Evolutionary conservation across 768 basidiomycete species (phyloP).

Genomic region (Pisolithus albus): DNA sequence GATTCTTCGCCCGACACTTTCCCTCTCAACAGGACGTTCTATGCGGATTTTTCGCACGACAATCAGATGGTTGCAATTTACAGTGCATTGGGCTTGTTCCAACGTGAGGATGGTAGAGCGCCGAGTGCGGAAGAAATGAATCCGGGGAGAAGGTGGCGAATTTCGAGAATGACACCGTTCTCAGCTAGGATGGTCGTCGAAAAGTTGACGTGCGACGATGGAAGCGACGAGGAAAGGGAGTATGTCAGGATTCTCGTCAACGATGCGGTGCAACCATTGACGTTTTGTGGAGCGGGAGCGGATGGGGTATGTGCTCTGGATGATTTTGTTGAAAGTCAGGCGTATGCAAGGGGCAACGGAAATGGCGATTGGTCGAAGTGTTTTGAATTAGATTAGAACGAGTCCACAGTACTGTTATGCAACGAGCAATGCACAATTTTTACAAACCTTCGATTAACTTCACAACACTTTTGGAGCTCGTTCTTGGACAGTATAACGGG

Average conservation of each 20-base stretch:
- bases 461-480: no score
- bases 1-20: slow-evolving; percentile 61
- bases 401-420: no score
- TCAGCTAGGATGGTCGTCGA: slow-evolving; percentile 70
- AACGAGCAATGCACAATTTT: no score
- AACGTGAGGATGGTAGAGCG: slow-evolving; percentile 18
- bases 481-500: no score
- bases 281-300: slow-evolving; percentile 48
- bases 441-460: no score
- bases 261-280: slow-evolving; percentile 57
- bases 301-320: slow-evolving; percentile 59
- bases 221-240: slow-evolving; percentile 23
- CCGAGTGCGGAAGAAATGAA: slow-evolving; percentile 16
- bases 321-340: slow-evolving; percentile 65
- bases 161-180: slow-evolving; percentile 66
- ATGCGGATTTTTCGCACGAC: slow-evolving; percentile 83
- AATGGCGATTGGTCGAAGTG: slow-evolving; percentile 68
- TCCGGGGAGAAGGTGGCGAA: slow-evolving; percentile 40
- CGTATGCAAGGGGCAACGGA: slow-evolving; percentile 60
- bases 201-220: slow-evolving; percentile 42
- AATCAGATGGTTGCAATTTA: slow-evolving; percentile 80
- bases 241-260: slow-evolving; percentile 76
- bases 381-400: slow-evolving; percentile 26
- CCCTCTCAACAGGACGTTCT: slow-evolving; percentile 58
- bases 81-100: slow-evolving; percentile 51